Percentiles rank a stretch among this genome's conserved stretches.
phyloP scores from a whole-genome alignment of 208 protist species.

The Leishmania arabica region DNA sequence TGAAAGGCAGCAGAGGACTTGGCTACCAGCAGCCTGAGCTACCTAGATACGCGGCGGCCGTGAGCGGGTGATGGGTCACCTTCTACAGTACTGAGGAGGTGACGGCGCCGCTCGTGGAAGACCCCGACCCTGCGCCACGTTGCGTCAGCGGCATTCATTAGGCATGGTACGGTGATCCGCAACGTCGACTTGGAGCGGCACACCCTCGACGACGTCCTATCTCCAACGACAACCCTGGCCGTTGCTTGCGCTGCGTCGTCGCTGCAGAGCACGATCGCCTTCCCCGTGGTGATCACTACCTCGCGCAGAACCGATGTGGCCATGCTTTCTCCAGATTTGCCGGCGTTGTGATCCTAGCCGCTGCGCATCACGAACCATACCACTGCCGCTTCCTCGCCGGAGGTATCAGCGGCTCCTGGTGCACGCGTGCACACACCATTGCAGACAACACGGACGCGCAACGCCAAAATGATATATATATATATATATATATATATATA shows the following conservation, averaged over 20 bases:
- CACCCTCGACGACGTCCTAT: background rate
- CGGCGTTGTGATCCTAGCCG: no score
- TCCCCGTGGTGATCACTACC: background rate
- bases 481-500: no score
- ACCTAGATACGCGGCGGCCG: background rate
- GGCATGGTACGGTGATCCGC: background rate
- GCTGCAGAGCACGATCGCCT: background rate
- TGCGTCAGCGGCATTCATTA: background rate
- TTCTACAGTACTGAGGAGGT: background rate
- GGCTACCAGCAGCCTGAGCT: background rate
- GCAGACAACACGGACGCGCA: no score
- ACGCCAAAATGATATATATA: no score
- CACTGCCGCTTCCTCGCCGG: no score
- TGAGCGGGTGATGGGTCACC: background rate
- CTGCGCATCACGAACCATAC: no score
- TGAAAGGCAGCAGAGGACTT: background rate
- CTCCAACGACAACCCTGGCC: background rate
- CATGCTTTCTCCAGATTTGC: background rate
- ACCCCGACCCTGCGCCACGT: background rate
- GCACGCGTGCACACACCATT: no score
- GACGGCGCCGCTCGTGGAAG: background rate
- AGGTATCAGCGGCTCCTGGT: no score
- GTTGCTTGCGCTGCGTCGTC: background rate
- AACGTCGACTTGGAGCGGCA: background rate
- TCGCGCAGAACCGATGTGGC: background rate